Base-by-base conservation (phyloP, 495 filamentous ascomycete species). In the Glutinoglossum americanum region DNA sequence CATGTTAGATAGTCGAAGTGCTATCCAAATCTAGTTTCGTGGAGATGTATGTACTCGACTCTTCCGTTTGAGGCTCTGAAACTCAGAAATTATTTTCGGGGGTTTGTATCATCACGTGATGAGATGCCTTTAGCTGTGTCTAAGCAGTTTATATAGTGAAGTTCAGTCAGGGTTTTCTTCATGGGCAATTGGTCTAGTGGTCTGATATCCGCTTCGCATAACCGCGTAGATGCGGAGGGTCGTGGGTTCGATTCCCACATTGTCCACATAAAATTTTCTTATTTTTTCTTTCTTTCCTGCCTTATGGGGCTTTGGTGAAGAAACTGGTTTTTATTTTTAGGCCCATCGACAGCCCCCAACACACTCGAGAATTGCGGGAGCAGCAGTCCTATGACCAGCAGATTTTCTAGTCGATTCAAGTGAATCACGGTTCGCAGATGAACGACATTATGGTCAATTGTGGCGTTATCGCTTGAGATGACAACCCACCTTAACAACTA, bases 221-320 rank as follows among this genome's bases (percentile, higher is more conserved):
- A 3, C 44, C 60, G 11, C 23, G 35, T 19, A 33, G 17, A 23
- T 65, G 64, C 63, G 64, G 65, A 66, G 62, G 64, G 64, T 66
- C 64, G 61, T 65, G 64, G 63, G 64, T 66, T 66, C 64, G 64
- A 66, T 66, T 66, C 64, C 63, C 64, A 65, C 61, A 60, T 60
- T 48, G 64, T 66, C 63, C 63, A 65, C 25, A 28, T 33, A 15
- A 33, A 8, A 33, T 55, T 49, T 49, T 23, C 3, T 23, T 49
- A n/a, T 49, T 49, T 25, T 15, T 39, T 15, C 15, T 15, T 39
- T n/a, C n/a, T n/a, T n/a, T n/a, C n/a, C n/a, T n/a, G n/a, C n/a
- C n/a, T n/a, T n/a, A n/a, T n/a, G n/a, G n/a, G n/a, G n/a, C n/a
- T n/a, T n/a, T n/a, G n/a, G n/a, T n/a, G n/a, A n/a, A n/a, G n/a